phyloP scores from a whole-genome alignment of 2,329 filamentous ascomycete species.

The Colletotrichum tropicicola region DNA sequence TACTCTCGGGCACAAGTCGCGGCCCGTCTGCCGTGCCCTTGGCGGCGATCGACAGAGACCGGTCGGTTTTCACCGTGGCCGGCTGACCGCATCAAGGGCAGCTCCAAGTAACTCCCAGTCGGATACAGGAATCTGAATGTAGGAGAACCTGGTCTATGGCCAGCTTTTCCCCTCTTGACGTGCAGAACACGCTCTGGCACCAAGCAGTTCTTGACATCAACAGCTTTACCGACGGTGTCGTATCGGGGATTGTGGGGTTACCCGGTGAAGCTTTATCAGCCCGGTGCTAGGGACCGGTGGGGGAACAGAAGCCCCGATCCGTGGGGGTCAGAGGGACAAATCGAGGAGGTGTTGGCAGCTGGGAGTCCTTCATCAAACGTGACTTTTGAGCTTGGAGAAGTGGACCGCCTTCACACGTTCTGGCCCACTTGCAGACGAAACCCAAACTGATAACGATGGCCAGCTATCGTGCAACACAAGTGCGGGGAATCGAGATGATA shows the following conservation, averaged over 20 bases:
- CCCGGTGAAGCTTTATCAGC: neutral
- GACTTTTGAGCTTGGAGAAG: neutral
- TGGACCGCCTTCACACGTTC: neutral
- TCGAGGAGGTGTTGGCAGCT: neutral
- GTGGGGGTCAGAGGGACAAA: conserved; percentile 1
- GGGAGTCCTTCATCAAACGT: neutral
- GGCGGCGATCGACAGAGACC: neutral
- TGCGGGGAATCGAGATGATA: conserved; percentile 10
- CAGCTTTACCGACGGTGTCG: no score
- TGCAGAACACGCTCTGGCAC: no score
- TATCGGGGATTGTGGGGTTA: neutral
- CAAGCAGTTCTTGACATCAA: no score
- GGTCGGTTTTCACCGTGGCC: neutral
- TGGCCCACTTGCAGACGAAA: neutral
- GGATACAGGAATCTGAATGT: no score
- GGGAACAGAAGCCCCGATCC: neutral
- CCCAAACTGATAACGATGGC: neutral
- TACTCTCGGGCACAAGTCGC: neutral
- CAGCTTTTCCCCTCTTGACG: no score
- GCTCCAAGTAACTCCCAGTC: no score
- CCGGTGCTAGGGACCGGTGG: neutral
- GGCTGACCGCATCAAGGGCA: neutral
- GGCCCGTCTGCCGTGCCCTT: neutral
- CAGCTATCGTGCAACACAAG: neutral
- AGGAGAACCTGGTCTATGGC: no score